Conservation (phyloP, 2,329 filamentous ascomycete species). For the Teratosphaeriaceae sp. region DNA sequence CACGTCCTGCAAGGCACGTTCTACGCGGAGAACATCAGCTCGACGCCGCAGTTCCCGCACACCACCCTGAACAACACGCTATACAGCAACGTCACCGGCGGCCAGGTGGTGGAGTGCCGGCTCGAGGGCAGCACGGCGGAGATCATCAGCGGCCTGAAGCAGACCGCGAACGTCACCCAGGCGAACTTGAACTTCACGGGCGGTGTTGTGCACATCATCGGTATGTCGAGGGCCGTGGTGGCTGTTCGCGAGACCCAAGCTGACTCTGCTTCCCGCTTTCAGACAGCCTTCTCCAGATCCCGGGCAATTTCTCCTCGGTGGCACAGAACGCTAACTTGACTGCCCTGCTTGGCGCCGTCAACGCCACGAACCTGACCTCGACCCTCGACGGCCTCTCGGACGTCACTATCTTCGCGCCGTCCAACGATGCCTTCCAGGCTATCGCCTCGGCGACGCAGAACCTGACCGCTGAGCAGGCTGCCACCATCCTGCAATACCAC, state of each 20-base stretch:
- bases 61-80: conserved; percentile 45
- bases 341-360: conserved; percentile 36
- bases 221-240: no score
- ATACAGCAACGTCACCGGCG: conserved; percentile 54
- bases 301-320: conserved; percentile 26
- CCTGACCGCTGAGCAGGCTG: conserved; percentile 43
- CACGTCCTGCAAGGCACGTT: conserved; percentile 53
- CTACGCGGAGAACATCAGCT: conserved; percentile 31
- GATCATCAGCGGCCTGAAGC: conserved; percentile 48
- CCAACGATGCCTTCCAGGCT: conserved; percentile 52
- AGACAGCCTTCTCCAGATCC: conserved; percentile 36
- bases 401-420: conserved; percentile 60
- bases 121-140: conserved; percentile 32
- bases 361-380: conserved; percentile 32
- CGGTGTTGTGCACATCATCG: conserved; percentile 43
- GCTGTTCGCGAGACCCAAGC: background rate
- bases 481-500: conserved; percentile 56
- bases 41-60: conserved; percentile 36
- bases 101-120: conserved; percentile 50
- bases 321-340: conserved; percentile 31
- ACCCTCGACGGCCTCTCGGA: conserved; percentile 39
- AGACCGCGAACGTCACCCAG: conserved; percentile 42
- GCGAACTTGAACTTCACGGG: conserved; percentile 41
- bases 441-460: conserved; percentile 48
- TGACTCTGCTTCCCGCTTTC: background rate